A percentile compares a stretch with the other conserved stretches of the same genome.
Conservation (phyloP, 257 asterid genomes). For the Solanum pimpinellifolium region DNA sequence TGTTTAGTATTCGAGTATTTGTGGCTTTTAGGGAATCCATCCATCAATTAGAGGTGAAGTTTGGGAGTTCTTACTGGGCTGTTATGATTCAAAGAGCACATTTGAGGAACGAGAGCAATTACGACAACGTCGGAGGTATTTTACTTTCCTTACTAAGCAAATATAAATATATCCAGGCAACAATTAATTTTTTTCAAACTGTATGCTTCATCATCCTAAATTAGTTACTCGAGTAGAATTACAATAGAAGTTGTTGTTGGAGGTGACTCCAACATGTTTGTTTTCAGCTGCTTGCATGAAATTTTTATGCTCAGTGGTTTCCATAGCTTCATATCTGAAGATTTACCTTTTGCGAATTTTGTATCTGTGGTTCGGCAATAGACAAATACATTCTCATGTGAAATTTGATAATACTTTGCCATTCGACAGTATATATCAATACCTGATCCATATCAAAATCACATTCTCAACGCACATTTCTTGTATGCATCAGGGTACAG, state of each 20-base stretch:
- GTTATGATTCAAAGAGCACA: slow-evolving; percentile 79
- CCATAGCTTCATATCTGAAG: neutral
- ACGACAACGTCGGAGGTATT: slow-evolving; percentile 65
- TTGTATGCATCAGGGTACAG: slow-evolving; percentile 37
- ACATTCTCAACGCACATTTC: neutral
- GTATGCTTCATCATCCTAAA: neutral
- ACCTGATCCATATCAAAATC: neutral
- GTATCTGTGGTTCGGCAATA: neutral
- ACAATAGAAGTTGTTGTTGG: neutral
- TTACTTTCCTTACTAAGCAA: slow-evolving; percentile 3
- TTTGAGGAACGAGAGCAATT: slow-evolving; percentile 74
- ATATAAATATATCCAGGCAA: neutral
- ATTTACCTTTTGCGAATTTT: neutral
- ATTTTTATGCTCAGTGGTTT: neutral
- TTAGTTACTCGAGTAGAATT: neutral
- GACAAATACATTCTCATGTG: neutral
- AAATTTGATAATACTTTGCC: neutral
- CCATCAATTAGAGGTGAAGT: slow-evolving; percentile 98
- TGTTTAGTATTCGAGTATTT: neutral
- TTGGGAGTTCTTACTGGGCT: slow-evolving; percentile 95
- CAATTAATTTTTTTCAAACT: neutral
- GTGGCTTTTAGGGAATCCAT: slow-evolving; percentile 62
- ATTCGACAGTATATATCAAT: neutral
- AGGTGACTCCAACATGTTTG: neutral
- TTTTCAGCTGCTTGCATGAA: neutral